Base-by-base conservation (phyloP, 495 filamentous ascomycete genomes). In the Aspergillus kassunensis region DNA sequence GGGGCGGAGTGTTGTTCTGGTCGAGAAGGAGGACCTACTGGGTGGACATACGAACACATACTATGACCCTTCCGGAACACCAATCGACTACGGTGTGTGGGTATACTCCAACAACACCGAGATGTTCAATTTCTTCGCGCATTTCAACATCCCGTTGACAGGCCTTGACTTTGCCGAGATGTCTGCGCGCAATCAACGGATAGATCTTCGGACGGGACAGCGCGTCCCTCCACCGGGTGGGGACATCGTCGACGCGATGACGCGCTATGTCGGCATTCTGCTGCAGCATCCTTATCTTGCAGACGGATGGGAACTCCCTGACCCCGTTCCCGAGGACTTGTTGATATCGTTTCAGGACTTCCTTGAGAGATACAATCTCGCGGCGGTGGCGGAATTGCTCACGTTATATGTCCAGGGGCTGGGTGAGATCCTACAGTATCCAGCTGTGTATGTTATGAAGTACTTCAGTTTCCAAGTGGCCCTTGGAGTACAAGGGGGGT, bases 241-340 rank as follows among this genome's bases (percentile, higher is more conserved):
- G 1, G 53, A 48, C n/a, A 4, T 42, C 2, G 39, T 12, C 4
- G 48, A 31, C 1, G 54, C 48, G 1, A 27, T 53, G 23, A 30
- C n/a, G 4, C 25, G 45, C 20, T 70, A 74, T 41, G 56, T 16
- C 47, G 2, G 41, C 31, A 6, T 53, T 60, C 30, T 60, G 64
- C 12, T 57, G 47, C 66, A 74, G 45, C 75, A 78, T 48, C 63
- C 74, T 0, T 71, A 67, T 30, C 60, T 80, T 2, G 57, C 67
- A 30, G 51, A 61, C 7, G 77, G 75, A 6, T 66, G 62, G 24
- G 59, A 72, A 35, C 67, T 60, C 18, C 74, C 76, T 0, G 53
- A 77, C 27, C 70, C 74, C 0, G 68, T 80, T 0, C 77, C 79
- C 0, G 71, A 69, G 21, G 78, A 80, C 13, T 57, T 82, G 11